Percentiles rank a stretch among this genome's conserved stretches.
These are phyloP conservation scores for Thielaviopsis populi DNA, from an alignment of 2,329 filamentous ascomycete genomes.

Conservation along the genomic window DNA sequence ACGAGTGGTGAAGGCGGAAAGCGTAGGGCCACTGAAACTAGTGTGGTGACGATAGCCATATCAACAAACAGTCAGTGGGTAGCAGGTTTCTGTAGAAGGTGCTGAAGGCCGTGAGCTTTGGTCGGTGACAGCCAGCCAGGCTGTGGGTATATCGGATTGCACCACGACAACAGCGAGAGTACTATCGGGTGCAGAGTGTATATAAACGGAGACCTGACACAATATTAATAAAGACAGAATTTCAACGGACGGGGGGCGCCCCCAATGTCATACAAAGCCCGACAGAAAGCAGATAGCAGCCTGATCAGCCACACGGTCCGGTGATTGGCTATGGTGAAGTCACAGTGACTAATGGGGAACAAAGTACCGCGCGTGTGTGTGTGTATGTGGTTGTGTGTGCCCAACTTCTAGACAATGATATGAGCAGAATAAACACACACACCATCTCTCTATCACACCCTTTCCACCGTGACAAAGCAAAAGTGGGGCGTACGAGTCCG, in stretches of 20 bases:
- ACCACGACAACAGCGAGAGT: not conserved
- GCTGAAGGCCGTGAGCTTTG: not conserved
- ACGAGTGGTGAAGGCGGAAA: not conserved
- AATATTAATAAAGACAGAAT: not conserved
- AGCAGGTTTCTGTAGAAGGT: not conserved
- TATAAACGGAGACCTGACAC: too few relatives aligned
- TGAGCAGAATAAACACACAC: not conserved
- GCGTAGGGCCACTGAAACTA: not conserved
- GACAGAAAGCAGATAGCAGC: not conserved
- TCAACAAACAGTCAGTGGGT: not conserved
- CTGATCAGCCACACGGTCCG: too few relatives aligned
- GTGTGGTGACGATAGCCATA: not conserved
- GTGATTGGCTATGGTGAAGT: not conserved
- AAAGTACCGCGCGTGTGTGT: not conserved
- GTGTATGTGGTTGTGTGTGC: not conserved
- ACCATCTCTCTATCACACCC: not conserved
- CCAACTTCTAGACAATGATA: not conserved
- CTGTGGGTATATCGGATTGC: not conserved
- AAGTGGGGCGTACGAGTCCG: not conserved
- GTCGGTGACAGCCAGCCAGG: not conserved
- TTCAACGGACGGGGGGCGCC: not conserved
- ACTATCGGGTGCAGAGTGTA: not conserved
- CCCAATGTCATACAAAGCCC: not conserved
- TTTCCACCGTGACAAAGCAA: not conserved
- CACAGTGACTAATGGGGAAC: not conserved